Conservation (phyloP, 345 rosid species). For the Linum tenue region DNA sequence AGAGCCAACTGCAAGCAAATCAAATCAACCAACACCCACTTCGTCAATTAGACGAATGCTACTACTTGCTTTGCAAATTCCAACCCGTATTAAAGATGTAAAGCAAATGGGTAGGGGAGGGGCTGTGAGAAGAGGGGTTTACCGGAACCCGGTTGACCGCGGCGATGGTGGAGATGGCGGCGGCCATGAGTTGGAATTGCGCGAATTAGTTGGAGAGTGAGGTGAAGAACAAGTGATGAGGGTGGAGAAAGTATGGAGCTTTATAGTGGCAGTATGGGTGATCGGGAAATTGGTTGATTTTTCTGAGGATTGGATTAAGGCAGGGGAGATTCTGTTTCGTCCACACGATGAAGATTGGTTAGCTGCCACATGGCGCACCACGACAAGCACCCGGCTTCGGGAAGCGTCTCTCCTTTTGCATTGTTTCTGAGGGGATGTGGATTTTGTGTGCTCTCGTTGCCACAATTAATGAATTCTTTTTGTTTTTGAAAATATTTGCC, state of each 20-base stretch:
- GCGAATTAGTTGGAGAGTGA: neutral
- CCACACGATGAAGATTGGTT: conserved; percentile 44
- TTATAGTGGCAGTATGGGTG: conserved; percentile 25
- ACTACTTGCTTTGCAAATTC: neutral
- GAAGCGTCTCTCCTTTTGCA: too few relatives aligned
- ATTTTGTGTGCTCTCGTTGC: conserved; percentile 14
- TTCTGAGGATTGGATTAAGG: conserved; percentile 15
- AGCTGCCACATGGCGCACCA: conserved; percentile 32
- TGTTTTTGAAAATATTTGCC: neutral
- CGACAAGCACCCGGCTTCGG: too few relatives aligned
- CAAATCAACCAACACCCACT: too few relatives aligned
- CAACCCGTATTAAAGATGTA: neutral
- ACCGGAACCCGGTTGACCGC: conserved; percentile 70
- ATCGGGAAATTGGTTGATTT: conserved; percentile 11
- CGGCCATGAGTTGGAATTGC: conserved; percentile 40
- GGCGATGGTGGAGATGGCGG: conserved; percentile 74
- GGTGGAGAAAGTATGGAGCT: neutral
- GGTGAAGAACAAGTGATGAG: neutral
- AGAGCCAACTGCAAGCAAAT: conserved; percentile 51
- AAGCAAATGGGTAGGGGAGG: neutral
- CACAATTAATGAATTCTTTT: conserved; percentile 10
- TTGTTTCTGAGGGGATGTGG: conserved; percentile 11
- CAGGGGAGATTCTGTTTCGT: conserved; percentile 5
- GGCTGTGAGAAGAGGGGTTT: conserved; percentile 6
- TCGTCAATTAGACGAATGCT: too few relatives aligned